Base-by-base conservation (phyloP, 2,329 filamentous ascomycete genomes). In the Monosporascus sp. region DNA sequence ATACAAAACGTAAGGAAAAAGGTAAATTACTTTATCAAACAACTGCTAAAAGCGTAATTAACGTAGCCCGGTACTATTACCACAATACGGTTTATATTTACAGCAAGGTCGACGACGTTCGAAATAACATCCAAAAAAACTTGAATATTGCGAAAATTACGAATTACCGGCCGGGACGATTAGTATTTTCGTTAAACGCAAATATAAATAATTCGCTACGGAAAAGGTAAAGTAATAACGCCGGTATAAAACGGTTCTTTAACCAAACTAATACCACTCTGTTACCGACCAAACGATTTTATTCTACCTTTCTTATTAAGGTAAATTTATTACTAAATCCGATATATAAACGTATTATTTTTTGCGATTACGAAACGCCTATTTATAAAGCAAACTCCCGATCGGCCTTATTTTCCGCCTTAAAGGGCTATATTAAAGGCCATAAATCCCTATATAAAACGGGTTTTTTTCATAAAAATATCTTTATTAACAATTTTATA, bases 11-110 rank as follows among this genome's bases (percentile, higher is more conserved):
- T n/a, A n/a, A 69, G 2, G 70, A 77, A 47, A 72, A 78, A 59
- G 72, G 73, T 39, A 56, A 70, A 17, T 51, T 77, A 36, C 53
- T 78, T 5, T 47, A 49, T 8, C 62, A 73, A 52, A 71, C 66
- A 37, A 73, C 66, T 9, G 41, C 60, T 4, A 68, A 68, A 57
- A 62, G 56, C 0, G 69, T 74, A 5, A 51, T 67, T 1, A 72
- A 76, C 47, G 62, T 77, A 18, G 68, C 71, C 36, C 62, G 69
- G 51, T 70, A 77, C 53, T 76, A 74, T 63, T 55, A 74, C 57
- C 66, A 74, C 56, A 65, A 74, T 57, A 76, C 67, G 31, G 70
- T 76, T 49, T 58, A 58, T 37, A 51, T 76, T 17, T 48, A 55
- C 37, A 60, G 57, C 27, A 53, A 42, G 38, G 62, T 66, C 49